These are phyloP conservation scores for Nidularia pulvinata DNA, from an alignment of 768 basidiomycete species.

Conservation along the genomic window DNA sequence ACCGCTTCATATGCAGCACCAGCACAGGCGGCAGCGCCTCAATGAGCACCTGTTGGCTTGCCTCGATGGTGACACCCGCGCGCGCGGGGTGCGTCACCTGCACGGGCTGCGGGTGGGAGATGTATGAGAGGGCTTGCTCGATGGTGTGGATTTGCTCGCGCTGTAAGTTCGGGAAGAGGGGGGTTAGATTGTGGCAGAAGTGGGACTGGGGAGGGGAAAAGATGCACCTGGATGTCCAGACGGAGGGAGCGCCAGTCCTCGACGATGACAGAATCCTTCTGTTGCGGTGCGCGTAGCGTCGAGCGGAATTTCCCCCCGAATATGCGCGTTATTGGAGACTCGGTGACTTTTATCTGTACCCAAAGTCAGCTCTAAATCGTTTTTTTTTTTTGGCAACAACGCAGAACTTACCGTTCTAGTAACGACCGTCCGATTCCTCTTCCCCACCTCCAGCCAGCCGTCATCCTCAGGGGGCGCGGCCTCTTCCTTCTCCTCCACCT, in stretches of 20 bases:
- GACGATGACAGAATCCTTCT: slow-evolving; percentile 84
- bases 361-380: too few species aligned
- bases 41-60: slow-evolving; percentile 60
- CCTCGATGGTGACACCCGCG: slow-evolving; percentile 66
- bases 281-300: slow-evolving; percentile 76
- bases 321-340: slow-evolving; percentile 88
- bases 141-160: slow-evolving; percentile 76
- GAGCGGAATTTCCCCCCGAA: slow-evolving; percentile 95
- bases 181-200: too few species aligned
- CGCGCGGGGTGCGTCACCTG: slow-evolving; percentile 64
- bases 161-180: slow-evolving; percentile 41
- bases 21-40: slow-evolving; percentile 84
- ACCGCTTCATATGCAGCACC: slow-evolving; percentile 89
- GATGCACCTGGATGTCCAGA: slow-evolving; percentile 84
- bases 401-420: slow-evolving; percentile 69
- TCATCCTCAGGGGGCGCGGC: slow-evolving; percentile 47
- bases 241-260: slow-evolving; percentile 92
- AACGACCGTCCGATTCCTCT: slow-evolving; percentile 76
- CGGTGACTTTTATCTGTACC: slow-evolving; percentile 70
- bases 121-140: slow-evolving; percentile 77
- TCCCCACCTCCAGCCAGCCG: slow-evolving; percentile 94
- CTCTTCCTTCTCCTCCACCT: slow-evolving; percentile 46
- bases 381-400: neutral
- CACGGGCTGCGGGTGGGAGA: slow-evolving; percentile 80
- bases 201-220: slow-evolving; percentile 1